Evolutionary conservation across 495 filamentous ascomycete genomes (phyloP).

Genomic region (Penicillium taxi): DNA sequence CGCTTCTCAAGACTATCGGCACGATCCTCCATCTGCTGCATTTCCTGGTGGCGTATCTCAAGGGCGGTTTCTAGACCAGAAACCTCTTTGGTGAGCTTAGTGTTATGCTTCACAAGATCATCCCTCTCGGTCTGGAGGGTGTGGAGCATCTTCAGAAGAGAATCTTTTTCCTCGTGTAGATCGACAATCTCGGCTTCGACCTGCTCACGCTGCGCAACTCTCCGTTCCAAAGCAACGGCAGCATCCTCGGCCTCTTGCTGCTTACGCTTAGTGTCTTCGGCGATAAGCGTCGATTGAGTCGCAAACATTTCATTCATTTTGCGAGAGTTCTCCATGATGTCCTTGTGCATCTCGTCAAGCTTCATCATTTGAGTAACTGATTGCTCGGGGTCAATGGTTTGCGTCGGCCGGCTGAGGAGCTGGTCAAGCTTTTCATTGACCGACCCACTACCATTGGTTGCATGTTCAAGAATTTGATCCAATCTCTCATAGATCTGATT

Average conservation of each 20-base stretch:
- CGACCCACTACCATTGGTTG: conserved; percentile 45
- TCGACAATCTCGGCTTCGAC: conserved; percentile 63
- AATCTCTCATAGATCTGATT: conserved; percentile 46
- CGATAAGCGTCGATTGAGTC: conserved; percentile 67
- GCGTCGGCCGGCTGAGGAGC: conserved; percentile 22
- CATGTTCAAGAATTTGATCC: conserved; percentile 56
- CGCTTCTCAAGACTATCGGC: conserved; percentile 83
- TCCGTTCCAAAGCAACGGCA: conserved; percentile 69
- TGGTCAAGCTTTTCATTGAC: conserved; percentile 64
- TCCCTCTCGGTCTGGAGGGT: conserved; percentile 62
- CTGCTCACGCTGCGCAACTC: conserved; percentile 67
- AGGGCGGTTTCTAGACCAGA: conserved; percentile 84
- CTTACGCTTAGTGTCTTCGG: conserved; percentile 69
- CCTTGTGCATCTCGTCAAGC: conserved; percentile 80
- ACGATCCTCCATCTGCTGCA: conserved; percentile 77
- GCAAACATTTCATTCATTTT: conserved; percentile 82
- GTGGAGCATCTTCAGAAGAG: conserved; percentile 49
- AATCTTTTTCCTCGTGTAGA: conserved; percentile 58
- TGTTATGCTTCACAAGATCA: conserved; percentile 61
- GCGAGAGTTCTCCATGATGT: conserved; percentile 77
- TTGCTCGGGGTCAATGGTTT: conserved; percentile 30
- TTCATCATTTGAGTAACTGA: conserved; percentile 58
- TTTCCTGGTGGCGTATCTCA: conserved; percentile 79
- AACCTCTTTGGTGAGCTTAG: conserved; percentile 70
- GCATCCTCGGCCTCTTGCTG: conserved; percentile 77